Base-by-base conservation (phyloP, 2,329 filamentous ascomycete genomes). In the Aspergillus puulaauensis region DNA sequence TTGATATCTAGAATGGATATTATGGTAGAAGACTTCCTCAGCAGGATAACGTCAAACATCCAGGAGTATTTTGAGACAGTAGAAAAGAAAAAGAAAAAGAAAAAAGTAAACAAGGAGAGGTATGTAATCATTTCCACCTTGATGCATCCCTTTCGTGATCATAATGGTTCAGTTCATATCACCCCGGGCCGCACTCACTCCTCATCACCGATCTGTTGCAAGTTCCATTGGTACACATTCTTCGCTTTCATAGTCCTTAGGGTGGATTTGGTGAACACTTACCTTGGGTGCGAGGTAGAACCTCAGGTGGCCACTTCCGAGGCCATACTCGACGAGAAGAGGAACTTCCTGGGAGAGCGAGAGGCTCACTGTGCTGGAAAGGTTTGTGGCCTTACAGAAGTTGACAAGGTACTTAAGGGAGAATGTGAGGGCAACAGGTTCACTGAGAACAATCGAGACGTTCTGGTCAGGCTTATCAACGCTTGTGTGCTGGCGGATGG, bases 271-370 rank as follows among this genome's bases (percentile, higher is more conserved):
- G 14, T 37, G 49, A 51, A 43, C 72, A 63, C 84, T 59, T 79
- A 95, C 95, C 92, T 99, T 99, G 65, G 95, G 95, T 64, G 95
- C 95, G 68, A 99, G 86, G 80, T 98, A 99, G 86, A 98, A 99
- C 71, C 93, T 87, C 78, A 99, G 79, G 77, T 95, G 95, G 77
- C 91, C 95, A 80, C 86, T 91, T 64, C 90, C 82, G 61, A 97
- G 79, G 55, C 80, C 82, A 78, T 98, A 99, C 82, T 99, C 95
- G 45, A 99, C 95, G 68, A 98, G 82, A 65, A 99, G 86, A 27
- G 95, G 95, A 52, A 99, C 93, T 79, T 99, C 95, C 77, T 92
- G 93, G 53, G 93, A 98, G 67, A 99, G 84, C 79, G 90, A 96
- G 68, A 99, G 88, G 80, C 90, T 95, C 77, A 99, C 96, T 65